These are phyloP conservation scores for Silybum marianum DNA, from an alignment of 129 eudicot species.

Conservation along the genomic window DNA sequence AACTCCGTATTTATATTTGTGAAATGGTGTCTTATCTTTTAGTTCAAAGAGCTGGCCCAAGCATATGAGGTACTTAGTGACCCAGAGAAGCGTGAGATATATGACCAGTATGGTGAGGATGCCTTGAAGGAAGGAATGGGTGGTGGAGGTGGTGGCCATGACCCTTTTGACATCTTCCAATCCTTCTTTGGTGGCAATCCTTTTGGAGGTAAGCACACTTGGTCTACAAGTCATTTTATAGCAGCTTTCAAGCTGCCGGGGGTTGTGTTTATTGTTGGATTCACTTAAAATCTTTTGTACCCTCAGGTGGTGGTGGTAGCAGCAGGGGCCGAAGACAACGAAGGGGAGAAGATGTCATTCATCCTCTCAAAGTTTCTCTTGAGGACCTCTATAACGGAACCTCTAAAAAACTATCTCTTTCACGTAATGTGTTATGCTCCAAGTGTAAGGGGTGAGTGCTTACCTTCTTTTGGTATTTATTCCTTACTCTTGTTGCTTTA, in stretches of 20 bases:
- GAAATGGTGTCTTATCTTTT: conserved; percentile 15
- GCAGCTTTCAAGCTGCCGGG: not conserved
- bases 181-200: conserved; percentile 73
- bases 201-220: conserved; percentile 52
- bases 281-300: not conserved
- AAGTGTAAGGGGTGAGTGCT: conserved; percentile 72
- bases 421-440: conserved; percentile 61
- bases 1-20: not conserved
- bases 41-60: conserved; percentile 85
- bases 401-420: conserved; percentile 69
- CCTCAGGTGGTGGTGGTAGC: conserved; percentile 56
- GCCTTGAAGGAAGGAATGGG: conserved; percentile 94
- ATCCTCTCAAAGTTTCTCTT: conserved; percentile 74
- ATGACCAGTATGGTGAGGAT: conserved; percentile 87
- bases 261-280: not conserved
- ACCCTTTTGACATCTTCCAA: conserved; percentile 77
- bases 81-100: conserved; percentile 86
- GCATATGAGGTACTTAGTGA: conserved; percentile 82
- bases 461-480: no score
- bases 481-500: no score
- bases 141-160: conserved; percentile 72
- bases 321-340: conserved; percentile 78
- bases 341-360: conserved; percentile 76
- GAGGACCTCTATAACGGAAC: conserved; percentile 79
- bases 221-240: not conserved